phyloP scores from a whole-genome alignment of 1,139 yeast genomes.

The Kurtzmaniella quercitrusa region DNA sequence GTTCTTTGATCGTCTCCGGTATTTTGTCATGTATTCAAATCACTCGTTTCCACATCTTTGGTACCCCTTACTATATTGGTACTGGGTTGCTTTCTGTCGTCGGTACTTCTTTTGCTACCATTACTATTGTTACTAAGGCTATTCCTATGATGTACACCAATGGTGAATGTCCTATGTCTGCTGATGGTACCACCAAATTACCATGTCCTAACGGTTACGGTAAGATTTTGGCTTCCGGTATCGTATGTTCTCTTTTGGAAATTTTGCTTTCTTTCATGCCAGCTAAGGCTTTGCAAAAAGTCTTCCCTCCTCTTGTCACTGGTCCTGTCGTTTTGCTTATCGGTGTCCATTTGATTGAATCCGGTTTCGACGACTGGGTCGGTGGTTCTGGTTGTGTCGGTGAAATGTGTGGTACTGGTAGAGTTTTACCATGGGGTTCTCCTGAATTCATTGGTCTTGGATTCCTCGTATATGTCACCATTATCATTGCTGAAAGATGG shows the following conservation, averaged over 20 bases:
- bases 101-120: slow-evolving; percentile 86
- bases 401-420: slow-evolving; percentile 25
- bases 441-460: slow-evolving; percentile 85
- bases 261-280: slow-evolving; percentile 72
- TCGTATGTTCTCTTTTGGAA: slow-evolving; percentile 71
- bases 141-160: slow-evolving; percentile 73
- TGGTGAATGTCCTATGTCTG: slow-evolving; percentile 63
- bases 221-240: slow-evolving; percentile 75
- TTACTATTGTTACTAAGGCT: slow-evolving; percentile 71
- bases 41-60: slow-evolving; percentile 69
- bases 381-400: slow-evolving; percentile 79
- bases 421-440: slow-evolving; percentile 71
- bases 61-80: slow-evolving; percentile 73
- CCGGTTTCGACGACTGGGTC: slow-evolving; percentile 80
- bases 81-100: slow-evolving; percentile 86
- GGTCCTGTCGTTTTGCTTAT: slow-evolving; percentile 88
- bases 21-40: slow-evolving; percentile 72
- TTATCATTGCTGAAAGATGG: slow-evolving; percentile 73
- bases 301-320: slow-evolving; percentile 86
- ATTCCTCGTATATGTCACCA: slow-evolving; percentile 70
- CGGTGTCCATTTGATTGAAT: slow-evolving; percentile 61
- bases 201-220: slow-evolving; percentile 93
- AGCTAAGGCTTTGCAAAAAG: slow-evolving; percentile 58
- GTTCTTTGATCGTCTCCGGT: slow-evolving; percentile 73
- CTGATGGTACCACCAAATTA: slow-evolving; percentile 52